Percentiles rank a stretch among this genome's conserved stretches.
These are phyloP conservation scores for Pseudogymnoascus sp. DNA, from an alignment of 2,329 filamentous ascomycete genomes.

Conservation along the genomic window DNA sequence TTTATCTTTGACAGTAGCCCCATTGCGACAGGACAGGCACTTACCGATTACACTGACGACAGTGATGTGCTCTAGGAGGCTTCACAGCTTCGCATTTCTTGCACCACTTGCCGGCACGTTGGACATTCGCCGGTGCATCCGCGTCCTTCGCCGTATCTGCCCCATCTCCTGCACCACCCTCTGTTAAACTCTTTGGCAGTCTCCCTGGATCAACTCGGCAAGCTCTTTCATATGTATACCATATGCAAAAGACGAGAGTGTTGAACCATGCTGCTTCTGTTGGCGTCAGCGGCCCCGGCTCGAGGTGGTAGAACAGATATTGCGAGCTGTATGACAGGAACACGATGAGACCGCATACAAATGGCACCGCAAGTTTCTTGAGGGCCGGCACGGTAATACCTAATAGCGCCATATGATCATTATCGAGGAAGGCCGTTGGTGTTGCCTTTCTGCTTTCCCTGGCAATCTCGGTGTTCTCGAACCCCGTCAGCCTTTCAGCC, in stretches of 20 bases:
- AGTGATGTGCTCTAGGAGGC: constrained; percentile 73
- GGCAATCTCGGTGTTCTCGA: background rate
- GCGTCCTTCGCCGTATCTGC: constrained; percentile 17
- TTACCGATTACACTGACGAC: constrained; percentile 60
- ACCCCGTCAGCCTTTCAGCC: background rate
- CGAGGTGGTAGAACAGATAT: constrained; percentile 55
- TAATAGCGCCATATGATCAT: constrained; percentile 2
- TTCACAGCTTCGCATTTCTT: constrained; percentile 66
- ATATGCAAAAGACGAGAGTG: constrained; percentile 50
- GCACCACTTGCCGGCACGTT: constrained; percentile 51
- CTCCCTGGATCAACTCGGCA: constrained; percentile 50
- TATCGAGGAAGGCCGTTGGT: background rate
- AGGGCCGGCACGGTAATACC: background rate
- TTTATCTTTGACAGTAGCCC: background rate
- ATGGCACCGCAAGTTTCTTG: constrained; percentile 56
- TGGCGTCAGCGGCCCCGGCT: constrained; percentile 49
- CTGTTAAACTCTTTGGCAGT: constrained; percentile 30
- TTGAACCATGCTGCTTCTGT: constrained; percentile 58
- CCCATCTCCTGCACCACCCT: constrained; percentile 21
- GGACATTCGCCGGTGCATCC: constrained; percentile 21
- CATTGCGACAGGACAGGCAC: constrained; percentile 4
- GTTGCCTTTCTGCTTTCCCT: background rate
- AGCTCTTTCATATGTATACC: constrained; percentile 59
- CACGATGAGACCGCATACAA: constrained; percentile 54
- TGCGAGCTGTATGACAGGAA: constrained; percentile 69